phyloP scores from a whole-genome alignment of 345 rosid genomes.

The Eucalyptus sp. region DNA sequence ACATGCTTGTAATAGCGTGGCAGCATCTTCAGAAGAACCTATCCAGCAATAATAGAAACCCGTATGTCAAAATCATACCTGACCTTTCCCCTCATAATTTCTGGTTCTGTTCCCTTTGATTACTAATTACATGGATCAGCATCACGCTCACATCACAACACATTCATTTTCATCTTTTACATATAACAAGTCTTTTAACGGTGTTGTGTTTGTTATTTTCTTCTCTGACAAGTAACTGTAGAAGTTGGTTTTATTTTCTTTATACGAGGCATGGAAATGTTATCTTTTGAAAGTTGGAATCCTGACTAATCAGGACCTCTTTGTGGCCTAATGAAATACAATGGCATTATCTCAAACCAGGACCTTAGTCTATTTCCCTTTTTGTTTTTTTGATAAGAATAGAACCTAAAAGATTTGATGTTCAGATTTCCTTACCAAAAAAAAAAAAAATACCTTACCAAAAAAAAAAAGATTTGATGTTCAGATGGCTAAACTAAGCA shows the following conservation, averaged over 20 bases:
- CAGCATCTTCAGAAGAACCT: constrained; percentile 85
- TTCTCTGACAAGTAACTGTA: background rate
- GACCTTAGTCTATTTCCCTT: background rate
- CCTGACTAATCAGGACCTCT: background rate
- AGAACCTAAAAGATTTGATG: background rate
- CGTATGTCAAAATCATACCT: background rate
- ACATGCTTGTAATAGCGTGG: constrained; percentile 68
- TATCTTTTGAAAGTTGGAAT: background rate
- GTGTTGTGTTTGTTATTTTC: background rate
- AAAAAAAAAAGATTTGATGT: background rate
- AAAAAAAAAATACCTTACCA: too few species aligned
- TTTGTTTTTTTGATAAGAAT: background rate
- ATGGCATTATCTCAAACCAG: background rate
- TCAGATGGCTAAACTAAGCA: background rate
- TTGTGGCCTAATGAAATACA: background rate
- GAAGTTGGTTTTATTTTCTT: background rate
- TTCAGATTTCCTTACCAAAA: background rate
- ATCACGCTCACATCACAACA: background rate
- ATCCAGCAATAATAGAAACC: constrained; percentile 3
- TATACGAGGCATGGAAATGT: background rate
- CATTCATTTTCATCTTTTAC: background rate
- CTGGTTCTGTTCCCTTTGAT: background rate
- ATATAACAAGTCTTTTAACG: background rate
- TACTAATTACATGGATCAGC: background rate
- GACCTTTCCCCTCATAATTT: background rate